These are phyloP conservation scores for Cercophora scortea DNA, from an alignment of 495 filamentous ascomycete genomes.

Conservation along the genomic window DNA sequence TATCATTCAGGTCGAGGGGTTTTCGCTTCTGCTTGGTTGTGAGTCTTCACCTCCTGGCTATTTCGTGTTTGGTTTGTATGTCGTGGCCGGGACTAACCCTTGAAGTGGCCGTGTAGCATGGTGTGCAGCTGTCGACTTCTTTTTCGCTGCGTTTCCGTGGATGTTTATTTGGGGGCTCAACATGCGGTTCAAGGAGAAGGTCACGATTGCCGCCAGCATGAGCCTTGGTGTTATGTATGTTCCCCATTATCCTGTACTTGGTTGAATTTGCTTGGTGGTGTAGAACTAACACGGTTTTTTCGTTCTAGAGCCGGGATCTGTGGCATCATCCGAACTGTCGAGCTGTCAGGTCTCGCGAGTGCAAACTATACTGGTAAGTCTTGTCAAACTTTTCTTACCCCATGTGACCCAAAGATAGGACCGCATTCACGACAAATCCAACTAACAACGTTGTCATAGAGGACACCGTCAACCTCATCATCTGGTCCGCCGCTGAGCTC, in stretches of 20 bases:
- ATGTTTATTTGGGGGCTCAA: conserved; percentile 42
- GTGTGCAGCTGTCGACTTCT: conserved; percentile 32
- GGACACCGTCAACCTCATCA: conserved; percentile 16
- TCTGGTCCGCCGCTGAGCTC: conserved; percentile 18
- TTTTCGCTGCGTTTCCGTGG: conserved; percentile 39
- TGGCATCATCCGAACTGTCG: conserved; percentile 15
- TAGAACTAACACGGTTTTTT: background rate
- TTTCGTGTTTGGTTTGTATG: too few species aligned
- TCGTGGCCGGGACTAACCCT: background rate
- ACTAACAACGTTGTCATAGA: conserved; percentile 6
- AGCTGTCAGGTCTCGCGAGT: conserved; percentile 14
- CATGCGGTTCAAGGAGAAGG: conserved; percentile 37
- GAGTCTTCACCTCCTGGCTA: background rate
- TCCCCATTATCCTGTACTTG: background rate
- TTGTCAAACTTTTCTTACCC: background rate
- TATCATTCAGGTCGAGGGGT: conserved; percentile 6
- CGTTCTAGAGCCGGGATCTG: conserved; percentile 11
- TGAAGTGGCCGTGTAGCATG: background rate
- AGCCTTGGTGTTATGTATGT: conserved; percentile 43
- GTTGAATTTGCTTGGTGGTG: too few species aligned
- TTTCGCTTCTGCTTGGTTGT: conserved; percentile 14
- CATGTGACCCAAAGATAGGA: too few species aligned
- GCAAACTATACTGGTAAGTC: conserved; percentile 7
- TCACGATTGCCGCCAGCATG: conserved; percentile 39
- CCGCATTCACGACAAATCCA: background rate